phyloP scores from a whole-genome alignment of 1,139 yeast species.

The Chernovozyma sophiae-reginae region DNA sequence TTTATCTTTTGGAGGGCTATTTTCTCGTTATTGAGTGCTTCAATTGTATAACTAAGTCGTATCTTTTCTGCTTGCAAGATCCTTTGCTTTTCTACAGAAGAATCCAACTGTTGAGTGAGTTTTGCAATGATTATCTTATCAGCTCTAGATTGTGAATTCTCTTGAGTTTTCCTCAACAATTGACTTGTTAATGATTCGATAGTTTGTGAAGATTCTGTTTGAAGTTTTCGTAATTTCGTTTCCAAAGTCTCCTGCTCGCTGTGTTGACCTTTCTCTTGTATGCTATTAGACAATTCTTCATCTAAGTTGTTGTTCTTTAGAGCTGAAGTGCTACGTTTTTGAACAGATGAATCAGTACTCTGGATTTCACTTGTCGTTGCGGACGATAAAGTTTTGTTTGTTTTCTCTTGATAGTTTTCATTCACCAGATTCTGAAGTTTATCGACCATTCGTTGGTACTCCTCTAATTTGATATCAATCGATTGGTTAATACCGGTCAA shows the following conservation, averaged over 20 bases:
- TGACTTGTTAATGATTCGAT: constrained; percentile 27
- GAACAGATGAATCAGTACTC: not conserved
- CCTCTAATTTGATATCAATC: constrained; percentile 24
- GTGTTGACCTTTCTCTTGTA: constrained; percentile 18
- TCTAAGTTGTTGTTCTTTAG: not conserved
- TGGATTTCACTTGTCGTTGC: not conserved
- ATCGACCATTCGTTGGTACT: constrained; percentile 29
- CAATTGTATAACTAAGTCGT: constrained; percentile 38
- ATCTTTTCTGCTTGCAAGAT: constrained; percentile 47
- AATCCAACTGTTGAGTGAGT: constrained; percentile 35
- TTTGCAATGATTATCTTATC: constrained; percentile 23
- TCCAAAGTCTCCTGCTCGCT: constrained; percentile 14
- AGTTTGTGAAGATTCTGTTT: constrained; percentile 22
- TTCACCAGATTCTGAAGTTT: constrained; percentile 31
- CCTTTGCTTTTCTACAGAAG: constrained; percentile 47
- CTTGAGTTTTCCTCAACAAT: constrained; percentile 25
- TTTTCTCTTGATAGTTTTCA: constrained; percentile 16
- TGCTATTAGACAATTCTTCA: constrained; percentile 18
- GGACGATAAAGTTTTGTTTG: not conserved
- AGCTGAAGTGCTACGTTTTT: constrained; percentile 8
- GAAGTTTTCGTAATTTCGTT: constrained; percentile 18
- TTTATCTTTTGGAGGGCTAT: constrained; percentile 26
- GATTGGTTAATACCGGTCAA: constrained; percentile 12
- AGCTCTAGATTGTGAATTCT: constrained; percentile 18
- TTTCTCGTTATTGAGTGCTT: constrained; percentile 37